phyloP scores from a whole-genome alignment of 768 basidiomycete genomes.

The Boletus reticulatus region DNA sequence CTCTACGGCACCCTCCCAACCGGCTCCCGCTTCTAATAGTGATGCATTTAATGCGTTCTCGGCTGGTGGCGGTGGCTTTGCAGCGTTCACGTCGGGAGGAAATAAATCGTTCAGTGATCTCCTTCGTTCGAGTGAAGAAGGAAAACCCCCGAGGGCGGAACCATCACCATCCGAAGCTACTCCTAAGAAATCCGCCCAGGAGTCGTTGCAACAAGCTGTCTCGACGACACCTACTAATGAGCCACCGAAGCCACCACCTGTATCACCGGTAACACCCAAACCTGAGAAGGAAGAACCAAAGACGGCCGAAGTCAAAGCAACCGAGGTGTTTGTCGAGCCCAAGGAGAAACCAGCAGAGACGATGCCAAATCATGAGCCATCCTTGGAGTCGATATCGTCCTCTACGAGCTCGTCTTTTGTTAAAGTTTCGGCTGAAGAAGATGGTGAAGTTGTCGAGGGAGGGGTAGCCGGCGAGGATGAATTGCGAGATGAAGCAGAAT shows the following conservation, averaged over 20 bases:
- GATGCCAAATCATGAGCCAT: constrained; percentile 10
- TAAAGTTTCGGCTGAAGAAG: constrained; percentile 36
- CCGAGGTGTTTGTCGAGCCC: neutral
- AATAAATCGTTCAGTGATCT: constrained; percentile 63
- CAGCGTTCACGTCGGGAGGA: constrained; percentile 45
- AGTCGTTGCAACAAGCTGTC: neutral
- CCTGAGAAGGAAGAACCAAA: neutral
- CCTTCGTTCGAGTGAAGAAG: constrained; percentile 40
- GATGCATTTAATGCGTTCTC: constrained; percentile 31
- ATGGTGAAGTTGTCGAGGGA: constrained; percentile 19
- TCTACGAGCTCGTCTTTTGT: constrained; percentile 46
- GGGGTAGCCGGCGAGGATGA: constrained; percentile 26
- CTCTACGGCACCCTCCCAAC: constrained; percentile 2
- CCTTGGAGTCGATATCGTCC: constrained; percentile 40
- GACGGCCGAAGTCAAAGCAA: neutral
- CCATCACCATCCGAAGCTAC: constrained; percentile 19
- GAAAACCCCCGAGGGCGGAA: constrained; percentile 18
- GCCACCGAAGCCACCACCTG: neutral
- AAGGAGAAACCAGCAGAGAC: constrained; percentile 12
- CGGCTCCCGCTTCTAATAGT: constrained; percentile 11
- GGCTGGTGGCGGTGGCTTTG: constrained; percentile 43
- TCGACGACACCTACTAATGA: constrained; percentile 19
- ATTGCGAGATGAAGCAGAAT: constrained; percentile 30
- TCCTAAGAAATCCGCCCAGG: constrained; percentile 1
- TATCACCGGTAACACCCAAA: neutral